Evolutionary conservation across 306 rosid species (phyloP).

Genomic region (Lotus japonicus): DNA sequence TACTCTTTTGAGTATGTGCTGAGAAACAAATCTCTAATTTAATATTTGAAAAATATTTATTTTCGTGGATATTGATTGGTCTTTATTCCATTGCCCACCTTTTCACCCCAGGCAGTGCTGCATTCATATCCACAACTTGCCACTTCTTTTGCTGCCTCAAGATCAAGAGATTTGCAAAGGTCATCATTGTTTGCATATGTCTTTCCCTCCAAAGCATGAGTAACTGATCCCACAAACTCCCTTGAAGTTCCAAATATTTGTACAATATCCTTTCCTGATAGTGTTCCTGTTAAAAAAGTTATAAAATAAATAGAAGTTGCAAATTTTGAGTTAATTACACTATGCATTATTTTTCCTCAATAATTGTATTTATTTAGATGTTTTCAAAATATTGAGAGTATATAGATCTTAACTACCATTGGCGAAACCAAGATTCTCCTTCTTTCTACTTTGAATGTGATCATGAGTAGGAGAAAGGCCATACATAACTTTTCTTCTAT

Average conservation of each 20-base stretch:
- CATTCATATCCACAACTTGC: conserved; percentile 42
- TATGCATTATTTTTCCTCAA: background rate
- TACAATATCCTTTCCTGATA: background rate
- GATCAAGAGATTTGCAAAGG: conserved; percentile 9
- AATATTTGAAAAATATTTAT: no score
- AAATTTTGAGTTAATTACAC: no score
- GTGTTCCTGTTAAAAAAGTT: conserved; percentile 6
- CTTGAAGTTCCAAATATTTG: conserved; percentile 41
- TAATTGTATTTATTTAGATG: background rate
- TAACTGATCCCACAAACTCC: conserved; percentile 30
- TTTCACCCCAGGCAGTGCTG: conserved; percentile 53
- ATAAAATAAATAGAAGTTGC: no score
- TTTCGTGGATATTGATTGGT: background rate
- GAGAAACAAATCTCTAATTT: no score
- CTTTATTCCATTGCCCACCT: conserved; percentile 29
- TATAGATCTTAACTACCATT: background rate
- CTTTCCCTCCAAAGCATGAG: conserved; percentile 32
- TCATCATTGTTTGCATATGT: background rate
- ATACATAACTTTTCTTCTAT: conserved; percentile 53
- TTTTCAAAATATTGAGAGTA: no score
- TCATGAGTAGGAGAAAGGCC: conserved; percentile 31
- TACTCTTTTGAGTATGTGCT: no score
- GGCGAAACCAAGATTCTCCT: background rate
- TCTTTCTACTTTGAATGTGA: background rate
- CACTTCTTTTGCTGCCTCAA: conserved; percentile 42